phyloP scores from a whole-genome alignment of 2,329 filamentous ascomycete genomes.

The Venturia carpophila region DNA sequence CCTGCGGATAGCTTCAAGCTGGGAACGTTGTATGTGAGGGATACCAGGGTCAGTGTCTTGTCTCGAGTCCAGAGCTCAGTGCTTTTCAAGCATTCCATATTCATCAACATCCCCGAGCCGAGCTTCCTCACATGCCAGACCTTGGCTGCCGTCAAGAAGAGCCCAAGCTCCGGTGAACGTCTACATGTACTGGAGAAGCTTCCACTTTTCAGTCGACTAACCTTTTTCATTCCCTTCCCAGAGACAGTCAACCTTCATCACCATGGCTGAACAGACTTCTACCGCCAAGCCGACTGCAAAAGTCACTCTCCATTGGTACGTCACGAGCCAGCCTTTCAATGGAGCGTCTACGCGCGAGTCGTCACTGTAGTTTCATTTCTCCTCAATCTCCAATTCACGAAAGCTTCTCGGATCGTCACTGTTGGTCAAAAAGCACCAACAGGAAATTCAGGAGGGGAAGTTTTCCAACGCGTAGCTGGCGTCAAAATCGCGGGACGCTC shows the following conservation, averaged over 20 bases:
- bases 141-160: background rate
- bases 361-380: too few species aligned
- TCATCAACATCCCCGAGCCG: background rate
- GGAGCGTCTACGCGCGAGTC: background rate
- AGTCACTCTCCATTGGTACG: constrained; percentile 58
- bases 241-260: background rate
- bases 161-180: background rate
- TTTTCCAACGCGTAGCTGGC: too few species aligned
- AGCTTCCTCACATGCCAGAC: background rate
- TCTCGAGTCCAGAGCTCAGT: background rate
- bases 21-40: background rate
- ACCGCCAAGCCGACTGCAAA: constrained; percentile 36
- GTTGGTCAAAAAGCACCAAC: too few species aligned
- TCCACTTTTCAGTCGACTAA: background rate
- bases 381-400: too few species aligned
- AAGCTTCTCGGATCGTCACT: too few species aligned
- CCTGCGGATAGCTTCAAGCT: background rate
- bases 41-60: background rate
- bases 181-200: background rate
- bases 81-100: background rate
- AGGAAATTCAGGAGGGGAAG: too few species aligned
- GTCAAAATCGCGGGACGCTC: too few species aligned
- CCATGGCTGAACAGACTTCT: constrained; percentile 5
- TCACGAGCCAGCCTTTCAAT: background rate
- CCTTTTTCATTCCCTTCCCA: background rate